Evolutionary conservation across 176 grass and related monocot species (phyloP), one percentile per base, ranked within the genome.

Genomic region (Oryza meridionalis): DNA sequence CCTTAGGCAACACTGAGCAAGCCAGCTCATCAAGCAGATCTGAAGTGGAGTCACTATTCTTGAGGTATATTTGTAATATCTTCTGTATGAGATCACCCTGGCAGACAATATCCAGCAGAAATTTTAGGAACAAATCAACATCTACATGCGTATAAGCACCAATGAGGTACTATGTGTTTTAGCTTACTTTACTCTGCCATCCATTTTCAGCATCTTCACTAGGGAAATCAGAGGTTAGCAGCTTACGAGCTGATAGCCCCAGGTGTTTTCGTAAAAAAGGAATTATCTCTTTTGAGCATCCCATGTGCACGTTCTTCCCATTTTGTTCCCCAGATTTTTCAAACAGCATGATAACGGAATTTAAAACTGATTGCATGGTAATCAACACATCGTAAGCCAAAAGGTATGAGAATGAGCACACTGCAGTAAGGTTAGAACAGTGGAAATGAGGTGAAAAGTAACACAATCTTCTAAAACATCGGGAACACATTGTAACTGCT

Each of bases 341-440:
- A 79, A 90, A 75, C 70, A 97, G 65, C 45, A 71, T 43, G 37
- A 72, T 59, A 83, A 91, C 62, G n/a, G 92, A 94, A 84, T 77
- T 94, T 50, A 97, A 81, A 80, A 91, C 75, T 67, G 92, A 94
- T 90, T 97, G 92, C 82, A 94, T 91, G 75, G 92, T 93, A 84
- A 86, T 86, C 75, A 94, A 70, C 72, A 93, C 82, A 19, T 94
- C 84, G 26, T 78, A 94, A 73, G 92, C 87, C 59, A 94, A 40
- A 70, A 87, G 49, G 68, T 90, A 89, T 35, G 90, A 97, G 81
- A 87, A 90, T 4, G 68, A 89, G 64, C 79, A 90, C 67, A 76
- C 95, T 97, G 95, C 83, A 88, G 49, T 51, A 88, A 61, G 37
- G 71, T 83, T 40, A 77, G 1, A 75, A 63, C 40, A 61, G 51